Conservation (phyloP, 2,329 filamentous ascomycete genomes). For the Aspergillus niger region DNA sequence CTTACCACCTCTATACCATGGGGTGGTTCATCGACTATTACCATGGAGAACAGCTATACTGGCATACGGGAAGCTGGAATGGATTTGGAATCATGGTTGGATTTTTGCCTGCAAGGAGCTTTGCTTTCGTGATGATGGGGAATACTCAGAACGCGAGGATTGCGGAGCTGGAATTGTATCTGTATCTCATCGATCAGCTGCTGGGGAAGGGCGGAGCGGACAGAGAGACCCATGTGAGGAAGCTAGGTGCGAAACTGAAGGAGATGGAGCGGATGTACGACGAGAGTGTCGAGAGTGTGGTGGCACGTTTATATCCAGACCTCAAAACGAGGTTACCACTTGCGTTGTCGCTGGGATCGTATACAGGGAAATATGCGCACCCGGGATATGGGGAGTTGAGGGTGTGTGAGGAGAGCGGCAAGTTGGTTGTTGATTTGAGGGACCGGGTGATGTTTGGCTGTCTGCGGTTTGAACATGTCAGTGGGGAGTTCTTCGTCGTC, state of each 20-base stretch:
- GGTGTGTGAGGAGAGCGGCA: slow-evolving; percentile 4
- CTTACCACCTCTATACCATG: slow-evolving; percentile 20
- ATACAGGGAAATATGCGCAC: slow-evolving; percentile 23
- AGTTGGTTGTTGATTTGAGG: slow-evolving; percentile 14
- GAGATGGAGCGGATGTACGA: not conserved
- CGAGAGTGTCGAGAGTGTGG: slow-evolving; percentile 3
- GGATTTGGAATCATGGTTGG: slow-evolving; percentile 27
- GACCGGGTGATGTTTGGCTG: too few relatives aligned
- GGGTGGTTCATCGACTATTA: slow-evolving; percentile 29
- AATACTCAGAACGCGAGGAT: slow-evolving; percentile 19
- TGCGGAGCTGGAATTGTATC: slow-evolving; percentile 16
- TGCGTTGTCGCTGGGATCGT: slow-evolving; percentile 16
- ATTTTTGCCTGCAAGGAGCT: slow-evolving; percentile 24
- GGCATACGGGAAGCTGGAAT: slow-evolving; percentile 26
- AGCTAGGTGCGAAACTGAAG: slow-evolving; percentile 1
- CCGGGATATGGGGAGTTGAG: slow-evolving; percentile 9
- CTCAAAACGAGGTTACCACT: slow-evolving; percentile 13
- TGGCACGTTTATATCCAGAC: slow-evolving; percentile 16
- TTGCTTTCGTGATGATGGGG: slow-evolving; percentile 29
- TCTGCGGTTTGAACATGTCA: too few relatives aligned
- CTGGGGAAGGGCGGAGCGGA: slow-evolving; percentile 15
- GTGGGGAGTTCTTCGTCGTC: slow-evolving; percentile 24
- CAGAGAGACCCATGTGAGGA: slow-evolving; percentile 7
- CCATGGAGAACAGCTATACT: slow-evolving; percentile 22
- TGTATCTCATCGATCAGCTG: slow-evolving; percentile 19